phyloP scores from a whole-genome alignment of 2,329 filamentous ascomycete species.

The Monilinia fructigena region DNA sequence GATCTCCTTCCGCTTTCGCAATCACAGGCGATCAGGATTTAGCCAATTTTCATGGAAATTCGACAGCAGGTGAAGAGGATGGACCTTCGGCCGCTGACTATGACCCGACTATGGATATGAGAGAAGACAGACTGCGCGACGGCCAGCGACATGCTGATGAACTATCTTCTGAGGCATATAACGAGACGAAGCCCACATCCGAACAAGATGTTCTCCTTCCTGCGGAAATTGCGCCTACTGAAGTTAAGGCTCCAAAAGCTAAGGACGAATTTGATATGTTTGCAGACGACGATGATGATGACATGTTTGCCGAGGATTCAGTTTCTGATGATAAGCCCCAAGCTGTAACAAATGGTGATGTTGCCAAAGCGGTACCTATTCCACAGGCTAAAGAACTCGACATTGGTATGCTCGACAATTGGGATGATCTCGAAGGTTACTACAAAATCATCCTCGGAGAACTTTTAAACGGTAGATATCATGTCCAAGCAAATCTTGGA shows the following conservation, averaged over 20 bases:
- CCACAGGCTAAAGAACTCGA: constrained; percentile 56
- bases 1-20: constrained; percentile 51
- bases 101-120: constrained; percentile 84
- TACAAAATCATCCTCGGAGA: constrained; percentile 95
- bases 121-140: constrained; percentile 73
- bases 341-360: constrained; percentile 45
- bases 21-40: constrained; percentile 67
- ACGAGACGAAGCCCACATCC: constrained; percentile 54
- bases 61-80: constrained; percentile 50
- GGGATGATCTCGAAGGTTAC: constrained; percentile 92
- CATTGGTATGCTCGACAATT: constrained; percentile 82
- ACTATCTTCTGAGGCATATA: constrained; percentile 54
- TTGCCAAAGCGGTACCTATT: constrained; percentile 47
- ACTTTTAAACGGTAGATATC: constrained; percentile 83
- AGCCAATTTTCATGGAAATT: constrained; percentile 57
- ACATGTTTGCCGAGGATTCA: constrained; percentile 60
- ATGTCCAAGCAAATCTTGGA: constrained; percentile 81
- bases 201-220: constrained; percentile 52
- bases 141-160: constrained; percentile 62
- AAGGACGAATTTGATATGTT: constrained; percentile 84
- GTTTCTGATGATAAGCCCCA: constrained; percentile 41
- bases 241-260: constrained; percentile 45
- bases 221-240: constrained; percentile 38
- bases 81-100: constrained; percentile 92
- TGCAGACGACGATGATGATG: constrained; percentile 71